Evolutionary conservation across 805 yeast species (phyloP), one percentile per base, ranked within the genome.

Genomic region (Scheffersomyces spartinae): DNA sequence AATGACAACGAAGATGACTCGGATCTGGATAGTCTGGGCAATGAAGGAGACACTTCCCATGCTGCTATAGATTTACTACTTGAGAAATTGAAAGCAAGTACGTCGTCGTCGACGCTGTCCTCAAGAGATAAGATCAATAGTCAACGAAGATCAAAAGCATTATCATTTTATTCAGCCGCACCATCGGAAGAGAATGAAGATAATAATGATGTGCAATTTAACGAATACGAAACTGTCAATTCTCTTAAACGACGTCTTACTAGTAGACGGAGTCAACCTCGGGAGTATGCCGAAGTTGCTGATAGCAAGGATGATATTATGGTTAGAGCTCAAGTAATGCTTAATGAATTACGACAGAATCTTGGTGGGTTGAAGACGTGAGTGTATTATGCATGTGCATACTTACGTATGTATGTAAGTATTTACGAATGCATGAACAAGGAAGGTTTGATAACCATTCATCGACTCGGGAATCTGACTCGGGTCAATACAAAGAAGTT

Each of bases 301-400:
- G 20, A 24, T 13, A 40, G 36, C 22, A 29, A 38, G 4, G 61
- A 57, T 29, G 39, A 41, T 22, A 30, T 50, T 2, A 43, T 56
- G 47, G 37, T 54, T 11, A 34, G 67, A 26, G 62, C 65, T 0
- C 62, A 55, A 31, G 48, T 52, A 1, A 57, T 60, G 64, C 45
- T 60, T 21, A 46, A 44, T 21, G 52, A 52, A 26, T 42, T 60
- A 18, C 26, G 62, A 18, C 36, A 31, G n/a, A n/a, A n/a, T n/a
- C n/a, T n/a, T n/a, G n/a, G n/a, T n/a, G n/a, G n/a, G n/a, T n/a
- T 11, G 45, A 42, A 11, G 21, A 20, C 14, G 20, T 12, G 8
- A 23, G 21, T n/a, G 25, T 13, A 21, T 7, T 20, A 11, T 20
- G 7, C n/a, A 9, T 20, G 22, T 11, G 7, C 7, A 20, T 7